Base-by-base conservation (phyloP, 345 rosid species). In the Kernera saxatilis region DNA sequence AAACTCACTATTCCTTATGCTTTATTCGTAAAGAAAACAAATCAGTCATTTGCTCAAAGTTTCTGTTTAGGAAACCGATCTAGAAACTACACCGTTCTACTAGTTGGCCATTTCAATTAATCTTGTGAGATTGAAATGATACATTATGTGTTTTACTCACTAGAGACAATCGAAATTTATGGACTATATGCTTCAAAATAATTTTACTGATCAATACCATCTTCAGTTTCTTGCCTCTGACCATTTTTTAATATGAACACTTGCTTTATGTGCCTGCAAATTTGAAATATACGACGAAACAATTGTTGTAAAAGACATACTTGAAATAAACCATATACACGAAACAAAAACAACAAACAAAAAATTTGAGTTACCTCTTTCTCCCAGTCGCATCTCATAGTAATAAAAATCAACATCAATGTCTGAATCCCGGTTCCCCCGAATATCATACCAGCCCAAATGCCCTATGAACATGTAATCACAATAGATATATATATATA, bases 381-480 rank as follows among this genome's bases (percentile, higher is more conserved):
- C 9, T 66, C 59, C 70, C 70, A 66, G 3, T 66, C 49, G 10
- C 70, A 23, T 66, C 36, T 65, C 49, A 51, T 2, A 15, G 48
- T 37, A 11, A 66, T 50, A 23, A 23, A 35, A n/a, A 33, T 10
- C 25, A 64, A 35, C 8, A 64, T 64, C 23, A 64, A 49, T 5
- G 70, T 64, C 2, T 64, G 70, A n/a, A 15, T 23, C 0, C 10
- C 23, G 5, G 57, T 66, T 26, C 70, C 70, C 11, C 59, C 70
- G 0, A 50, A 37, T 9, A 64, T 49, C 69, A 64, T 65, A 22
- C 70, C 70, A 6, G 25, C 59, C 70, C 70, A 65, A 25, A 65
- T 50, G 9, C 59, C 46, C 69, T 64, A 64, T 48, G 2, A 22
- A 11, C 69, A 64, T 26, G 5, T 33, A 14, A 33, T 33, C 36